Conservation (phyloP, 2,329 filamentous ascomycete genomes). For the Trichoderma polysporum region DNA sequence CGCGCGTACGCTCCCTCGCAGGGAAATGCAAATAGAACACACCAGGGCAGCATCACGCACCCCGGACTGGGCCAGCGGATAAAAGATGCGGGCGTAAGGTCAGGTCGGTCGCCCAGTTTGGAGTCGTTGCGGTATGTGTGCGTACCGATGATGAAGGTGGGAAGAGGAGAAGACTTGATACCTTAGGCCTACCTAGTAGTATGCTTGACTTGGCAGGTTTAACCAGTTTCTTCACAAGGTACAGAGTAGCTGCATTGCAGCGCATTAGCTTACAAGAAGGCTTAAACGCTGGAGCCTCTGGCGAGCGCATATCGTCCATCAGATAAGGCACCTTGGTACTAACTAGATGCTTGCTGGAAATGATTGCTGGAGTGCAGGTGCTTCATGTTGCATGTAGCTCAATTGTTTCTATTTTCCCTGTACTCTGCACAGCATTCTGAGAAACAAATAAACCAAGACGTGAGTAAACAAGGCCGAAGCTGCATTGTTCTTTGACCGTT, state of each 20-base stretch:
- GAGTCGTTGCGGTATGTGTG: neutral
- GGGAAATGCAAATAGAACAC: neutral
- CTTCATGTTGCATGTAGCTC: no score
- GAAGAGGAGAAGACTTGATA: neutral
- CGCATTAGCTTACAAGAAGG: neutral
- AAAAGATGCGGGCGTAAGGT: neutral
- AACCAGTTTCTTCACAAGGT: neutral
- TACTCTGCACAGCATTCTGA: neutral
- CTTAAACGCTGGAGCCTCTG: neutral
- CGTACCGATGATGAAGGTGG: slow-evolving; percentile 1
- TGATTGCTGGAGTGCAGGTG: no score
- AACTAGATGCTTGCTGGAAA: neutral
- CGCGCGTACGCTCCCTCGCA: neutral
- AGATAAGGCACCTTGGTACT: neutral
- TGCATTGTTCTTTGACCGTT: neutral
- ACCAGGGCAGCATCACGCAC: neutral
- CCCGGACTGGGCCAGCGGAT: neutral
- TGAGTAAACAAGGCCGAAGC: neutral
- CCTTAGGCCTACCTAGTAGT: no score
- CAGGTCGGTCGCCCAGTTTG: neutral
- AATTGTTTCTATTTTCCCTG: neutral
- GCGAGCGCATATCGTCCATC: neutral
- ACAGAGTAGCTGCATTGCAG: neutral
- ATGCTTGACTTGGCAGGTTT: neutral
- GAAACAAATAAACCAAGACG: neutral